A percentile compares a stretch with the other conserved stretches of the same genome.
Conservation (phyloP, 2,329 filamentous ascomycete genomes). For the Xylaria sp. region DNA sequence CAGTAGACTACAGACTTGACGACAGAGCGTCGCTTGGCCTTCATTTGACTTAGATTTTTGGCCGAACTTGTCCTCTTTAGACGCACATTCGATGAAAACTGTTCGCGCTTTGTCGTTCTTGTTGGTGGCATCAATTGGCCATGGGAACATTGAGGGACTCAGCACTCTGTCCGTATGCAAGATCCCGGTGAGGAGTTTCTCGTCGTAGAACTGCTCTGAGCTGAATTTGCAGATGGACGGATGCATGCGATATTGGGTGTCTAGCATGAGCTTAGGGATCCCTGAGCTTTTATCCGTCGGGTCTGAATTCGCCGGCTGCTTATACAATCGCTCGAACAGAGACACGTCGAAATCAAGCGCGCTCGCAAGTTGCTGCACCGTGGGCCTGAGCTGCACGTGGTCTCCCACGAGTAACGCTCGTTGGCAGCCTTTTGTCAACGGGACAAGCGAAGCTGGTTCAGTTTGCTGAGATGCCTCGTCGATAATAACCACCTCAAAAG, state of each 20-base stretch:
- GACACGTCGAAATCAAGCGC: constrained; percentile 14
- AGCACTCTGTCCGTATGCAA: not conserved
- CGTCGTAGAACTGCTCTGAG: constrained; percentile 15
- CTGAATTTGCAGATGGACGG: constrained; percentile 18
- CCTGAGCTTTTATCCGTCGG: not conserved
- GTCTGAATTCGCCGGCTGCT: not conserved
- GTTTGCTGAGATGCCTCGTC: constrained; percentile 21
- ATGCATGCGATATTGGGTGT: constrained; percentile 23
- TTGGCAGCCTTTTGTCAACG: constrained; percentile 17
- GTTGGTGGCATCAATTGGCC: not conserved
- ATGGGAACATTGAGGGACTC: constrained; percentile 8
- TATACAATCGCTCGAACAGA: constrained; percentile 18
- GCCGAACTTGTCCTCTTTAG: constrained; percentile 3
- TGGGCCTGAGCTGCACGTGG: constrained; percentile 15
- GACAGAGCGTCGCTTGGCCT: constrained; percentile 13
- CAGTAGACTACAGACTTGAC: constrained; percentile 9
- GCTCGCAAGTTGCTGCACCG: constrained; percentile 12
- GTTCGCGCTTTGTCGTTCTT: constrained; percentile 5
- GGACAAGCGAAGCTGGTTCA: constrained; percentile 15
- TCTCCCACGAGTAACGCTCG: constrained; percentile 15
- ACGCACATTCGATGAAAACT: constrained; percentile 9
- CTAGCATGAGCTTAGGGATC: constrained; percentile 9
- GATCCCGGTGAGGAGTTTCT: constrained; percentile 3
- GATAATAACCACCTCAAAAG: constrained; percentile 18
- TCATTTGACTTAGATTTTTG: constrained; percentile 12